phyloP scores from a whole-genome alignment of 2,329 filamentous ascomycete genomes.

The Colletotrichum lupini region DNA sequence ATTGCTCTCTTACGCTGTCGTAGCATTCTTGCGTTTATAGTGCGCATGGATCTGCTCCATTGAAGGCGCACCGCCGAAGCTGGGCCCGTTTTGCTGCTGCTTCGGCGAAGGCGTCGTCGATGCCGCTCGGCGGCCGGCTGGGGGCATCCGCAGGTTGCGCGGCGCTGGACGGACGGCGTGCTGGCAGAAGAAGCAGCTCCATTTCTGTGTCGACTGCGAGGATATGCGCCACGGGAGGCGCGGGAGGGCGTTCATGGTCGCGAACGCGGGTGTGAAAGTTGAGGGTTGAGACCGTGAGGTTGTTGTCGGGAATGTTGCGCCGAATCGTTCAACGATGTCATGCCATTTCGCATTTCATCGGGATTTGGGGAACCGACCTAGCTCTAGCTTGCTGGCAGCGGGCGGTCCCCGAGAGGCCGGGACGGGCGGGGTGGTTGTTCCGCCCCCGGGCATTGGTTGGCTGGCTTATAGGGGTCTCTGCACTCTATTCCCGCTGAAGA shows the following conservation, averaged over 20 bases:
- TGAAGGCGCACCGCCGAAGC: constrained; percentile 40
- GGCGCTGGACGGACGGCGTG: constrained; percentile 43
- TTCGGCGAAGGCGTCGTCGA: constrained; percentile 44
- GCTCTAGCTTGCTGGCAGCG: neutral
- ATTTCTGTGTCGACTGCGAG: constrained; percentile 41
- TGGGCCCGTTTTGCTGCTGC: constrained; percentile 39
- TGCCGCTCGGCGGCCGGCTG: constrained; percentile 42
- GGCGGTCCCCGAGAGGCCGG: constrained; percentile 10
- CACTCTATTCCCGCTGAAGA: constrained; percentile 10
- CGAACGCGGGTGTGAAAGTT: neutral
- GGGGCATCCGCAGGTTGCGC: constrained; percentile 32
- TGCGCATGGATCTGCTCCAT: constrained; percentile 75
- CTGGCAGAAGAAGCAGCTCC: constrained; percentile 53
- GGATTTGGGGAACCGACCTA: constrained; percentile 12
- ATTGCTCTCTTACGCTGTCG: constrained; percentile 54
- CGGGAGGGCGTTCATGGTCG: constrained; percentile 53
- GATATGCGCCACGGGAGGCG: constrained; percentile 47
- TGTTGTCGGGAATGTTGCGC: neutral
- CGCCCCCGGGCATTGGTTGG: neutral
- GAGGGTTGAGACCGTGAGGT: neutral
- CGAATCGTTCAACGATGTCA: constrained; percentile 1
- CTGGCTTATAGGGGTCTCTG: constrained; percentile 3
- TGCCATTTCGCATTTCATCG: constrained; percentile 15
- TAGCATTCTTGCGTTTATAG: constrained; percentile 75
- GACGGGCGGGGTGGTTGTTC: constrained; percentile 27